Base-by-base conservation (phyloP, 192 early-diverging fungal species). In the Coemansia sp. region DNA sequence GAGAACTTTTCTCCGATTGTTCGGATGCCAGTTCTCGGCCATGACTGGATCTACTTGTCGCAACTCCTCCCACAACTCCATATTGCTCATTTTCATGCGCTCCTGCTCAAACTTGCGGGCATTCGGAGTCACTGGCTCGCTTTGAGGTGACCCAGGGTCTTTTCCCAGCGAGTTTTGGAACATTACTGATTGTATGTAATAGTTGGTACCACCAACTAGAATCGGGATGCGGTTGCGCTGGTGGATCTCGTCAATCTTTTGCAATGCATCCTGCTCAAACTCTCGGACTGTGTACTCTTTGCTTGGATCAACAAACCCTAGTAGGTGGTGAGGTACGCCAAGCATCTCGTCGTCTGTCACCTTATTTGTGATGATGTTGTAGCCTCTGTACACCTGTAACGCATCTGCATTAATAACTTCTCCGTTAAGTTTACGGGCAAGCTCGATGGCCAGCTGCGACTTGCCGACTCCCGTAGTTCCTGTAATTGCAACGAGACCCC, bases 391-490 rank as follows among this genome's bases (percentile, higher is more conserved):
- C 7, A 98, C 91, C 83, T 99, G 96, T 78, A 99, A 84, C 8
- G 96, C 88, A 63, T 99, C 96, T 1, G 89, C 91, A 67, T 96
- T 97, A 62, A 99, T 93, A 39, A 95, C 82, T 59, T 98, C 93
- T 21, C 94, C 95, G 40, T 83, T 62, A 5, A 96, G 50, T 8
- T 84, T 83, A 38, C 91, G 82, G 4, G 92, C 88, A 21, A 99
- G 66, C 61, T 96, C 88, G 27, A 99, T 85, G 6, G 91, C 88
- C 10, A 99, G 74, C 63, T 94, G 83, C n/a, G 92, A 93, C 64
- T 99, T 99, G n/a, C 96, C 96, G 12, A 95, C 93, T 11, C 94
- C 96, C 1, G 96, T 96, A 1, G 93, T 94, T 3, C 95, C 95
- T 37, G 87, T 83, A 43, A 92, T 83, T 8, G 88, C 83, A 23